These are phyloP conservation scores for Pleurotus eryngii DNA, from an alignment of 768 basidiomycete genomes.

Conservation along the genomic window DNA sequence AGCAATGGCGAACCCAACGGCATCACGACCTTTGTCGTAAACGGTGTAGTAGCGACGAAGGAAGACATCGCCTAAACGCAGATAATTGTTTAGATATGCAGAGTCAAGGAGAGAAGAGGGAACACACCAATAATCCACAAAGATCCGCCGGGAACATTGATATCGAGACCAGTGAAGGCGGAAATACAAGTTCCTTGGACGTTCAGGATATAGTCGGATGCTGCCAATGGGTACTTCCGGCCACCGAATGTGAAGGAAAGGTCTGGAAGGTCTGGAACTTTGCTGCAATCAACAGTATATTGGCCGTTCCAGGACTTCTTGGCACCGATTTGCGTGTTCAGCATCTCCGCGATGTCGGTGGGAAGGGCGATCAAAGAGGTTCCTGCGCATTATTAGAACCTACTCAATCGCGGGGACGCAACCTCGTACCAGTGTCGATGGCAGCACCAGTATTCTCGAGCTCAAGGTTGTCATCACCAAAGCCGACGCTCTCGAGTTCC, in stretches of 20 bases:
- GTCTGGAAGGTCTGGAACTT: slow-evolving; percentile 79
- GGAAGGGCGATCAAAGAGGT: slow-evolving; percentile 94
- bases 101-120: slow-evolving; percentile 3
- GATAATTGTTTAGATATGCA: slow-evolving; percentile 46
- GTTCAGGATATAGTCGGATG: slow-evolving; percentile 85
- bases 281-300: slow-evolving; percentile 86
- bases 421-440: slow-evolving; percentile 71
- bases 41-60: slow-evolving; percentile 90
- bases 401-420: too few species aligned
- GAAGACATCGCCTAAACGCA: slow-evolving; percentile 72
- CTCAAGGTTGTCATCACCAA: slow-evolving; percentile 86
- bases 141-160: slow-evolving; percentile 75
- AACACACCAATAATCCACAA: slow-evolving; percentile 85
- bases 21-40: slow-evolving; percentile 75
- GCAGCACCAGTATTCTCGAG: slow-evolving; percentile 93
- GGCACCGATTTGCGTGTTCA: slow-evolving; percentile 94
- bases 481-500: slow-evolving; percentile 80
- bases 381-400: slow-evolving; percentile 39
- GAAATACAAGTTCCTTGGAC: slow-evolving; percentile 93
- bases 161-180: slow-evolving; percentile 88
- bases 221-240: slow-evolving; percentile 74
- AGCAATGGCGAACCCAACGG: slow-evolving; percentile 76
- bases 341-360: slow-evolving; percentile 94
- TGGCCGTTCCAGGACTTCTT: slow-evolving; percentile 95
- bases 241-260: slow-evolving; percentile 82